Evolutionary conservation across 345 rosid species (phyloP).

Genomic region (Ceriops tagal): DNA sequence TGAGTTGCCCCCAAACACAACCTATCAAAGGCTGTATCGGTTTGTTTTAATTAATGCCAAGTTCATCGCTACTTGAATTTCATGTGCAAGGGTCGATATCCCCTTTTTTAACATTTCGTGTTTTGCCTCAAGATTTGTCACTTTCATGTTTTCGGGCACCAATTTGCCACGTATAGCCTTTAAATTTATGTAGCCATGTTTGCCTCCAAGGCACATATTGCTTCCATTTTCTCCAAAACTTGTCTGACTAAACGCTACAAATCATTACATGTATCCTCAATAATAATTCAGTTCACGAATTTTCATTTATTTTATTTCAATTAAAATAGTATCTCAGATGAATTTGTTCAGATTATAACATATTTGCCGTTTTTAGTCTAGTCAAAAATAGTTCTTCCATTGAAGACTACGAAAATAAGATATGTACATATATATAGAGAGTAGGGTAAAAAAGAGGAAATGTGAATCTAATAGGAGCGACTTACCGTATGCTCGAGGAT

Average conservation of each 20-base stretch:
- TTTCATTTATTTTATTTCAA: no score
- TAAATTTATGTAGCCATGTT: not conserved
- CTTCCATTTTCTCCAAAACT: no score
- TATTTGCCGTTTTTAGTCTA: not conserved
- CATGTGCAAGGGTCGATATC: not conserved
- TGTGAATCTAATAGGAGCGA: not conserved
- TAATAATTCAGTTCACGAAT: no score
- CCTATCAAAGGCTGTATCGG: not conserved
- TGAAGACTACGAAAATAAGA: not conserved
- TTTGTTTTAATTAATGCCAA: not conserved
- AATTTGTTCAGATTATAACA: no score
- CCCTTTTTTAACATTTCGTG: not conserved
- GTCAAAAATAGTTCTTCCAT: not conserved
- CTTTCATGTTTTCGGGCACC: not conserved
- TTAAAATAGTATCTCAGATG: no score
- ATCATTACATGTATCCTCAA: no score
- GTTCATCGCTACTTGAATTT: no score
- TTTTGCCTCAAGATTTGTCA: not conserved
- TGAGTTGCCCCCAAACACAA: not conserved
- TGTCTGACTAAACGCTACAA: no score
- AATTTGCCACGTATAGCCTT: not conserved
- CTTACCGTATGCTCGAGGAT: constrained; percentile 22
- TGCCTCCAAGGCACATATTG: not conserved
- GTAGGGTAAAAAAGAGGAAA: not conserved
- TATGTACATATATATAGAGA: no score